phyloP scores from a whole-genome alignment of 768 basidiomycete species.

The Tephrocybe sp. region DNA sequence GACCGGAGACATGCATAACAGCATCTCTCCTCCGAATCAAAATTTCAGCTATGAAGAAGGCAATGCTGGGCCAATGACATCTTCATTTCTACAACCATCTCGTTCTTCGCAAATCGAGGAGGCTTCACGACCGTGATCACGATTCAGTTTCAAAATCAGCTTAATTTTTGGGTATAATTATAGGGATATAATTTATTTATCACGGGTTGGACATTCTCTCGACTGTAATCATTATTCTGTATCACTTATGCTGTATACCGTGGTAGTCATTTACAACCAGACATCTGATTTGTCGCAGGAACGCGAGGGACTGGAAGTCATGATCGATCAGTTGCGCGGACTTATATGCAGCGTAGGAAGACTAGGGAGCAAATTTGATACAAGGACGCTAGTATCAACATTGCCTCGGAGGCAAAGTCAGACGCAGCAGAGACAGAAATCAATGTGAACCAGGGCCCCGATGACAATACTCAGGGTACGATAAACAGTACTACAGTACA shows the following conservation, averaged over 20 bases:
- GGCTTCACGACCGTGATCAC: no score
- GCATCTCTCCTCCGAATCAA: background rate
- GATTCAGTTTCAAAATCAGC: no score
- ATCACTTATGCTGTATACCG: background rate
- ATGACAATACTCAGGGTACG: no score
- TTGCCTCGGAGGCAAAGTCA: no score
- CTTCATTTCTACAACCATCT: background rate
- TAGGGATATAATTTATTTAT: background rate
- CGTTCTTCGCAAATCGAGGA: no score
- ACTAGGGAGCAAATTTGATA: no score
- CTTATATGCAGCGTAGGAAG: no score
- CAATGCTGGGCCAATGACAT: no score
- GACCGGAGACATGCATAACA: constrained; percentile 13
- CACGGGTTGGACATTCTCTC: background rate
- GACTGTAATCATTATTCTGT: background rate
- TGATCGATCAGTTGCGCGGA: background rate
- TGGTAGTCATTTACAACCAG: background rate
- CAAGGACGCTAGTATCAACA: no score
- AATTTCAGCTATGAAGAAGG: background rate
- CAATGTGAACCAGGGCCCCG: no score
- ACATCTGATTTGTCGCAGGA: background rate
- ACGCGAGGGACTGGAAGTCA: background rate
- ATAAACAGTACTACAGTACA: no score
- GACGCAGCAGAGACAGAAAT: no score
- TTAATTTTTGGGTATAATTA: background rate